phyloP scores from a whole-genome alignment of 805 yeast species.

The Yamadazyma takamatsuzukensis region DNA sequence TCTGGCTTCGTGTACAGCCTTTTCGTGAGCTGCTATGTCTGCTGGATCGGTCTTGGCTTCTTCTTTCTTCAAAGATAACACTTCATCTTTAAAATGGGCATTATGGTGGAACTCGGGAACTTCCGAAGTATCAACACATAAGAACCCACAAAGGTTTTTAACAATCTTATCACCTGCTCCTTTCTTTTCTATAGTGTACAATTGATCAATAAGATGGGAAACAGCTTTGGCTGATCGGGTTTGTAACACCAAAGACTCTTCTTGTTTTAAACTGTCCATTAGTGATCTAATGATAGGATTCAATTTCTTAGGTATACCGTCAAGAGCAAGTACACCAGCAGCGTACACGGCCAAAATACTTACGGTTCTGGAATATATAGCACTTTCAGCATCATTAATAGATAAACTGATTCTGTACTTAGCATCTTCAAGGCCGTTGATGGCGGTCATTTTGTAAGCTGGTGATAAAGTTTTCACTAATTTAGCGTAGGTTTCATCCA shows the following conservation, averaged over 20 bases:
- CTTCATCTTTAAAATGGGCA: conserved; percentile 46
- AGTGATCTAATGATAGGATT: conserved; percentile 85
- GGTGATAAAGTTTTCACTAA: conserved; percentile 61
- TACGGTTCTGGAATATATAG: conserved; percentile 47
- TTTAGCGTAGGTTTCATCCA: conserved; percentile 62
- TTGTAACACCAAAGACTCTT: conserved; percentile 65
- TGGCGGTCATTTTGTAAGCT: conserved; percentile 63
- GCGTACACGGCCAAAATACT: conserved; percentile 75
- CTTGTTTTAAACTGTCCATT: conserved; percentile 89
- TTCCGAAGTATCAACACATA: conserved; percentile 93
- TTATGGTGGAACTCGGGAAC: conserved; percentile 87
- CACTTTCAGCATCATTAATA: conserved; percentile 61
- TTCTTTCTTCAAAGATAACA: conserved; percentile 76
- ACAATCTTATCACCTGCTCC: conserved; percentile 84
- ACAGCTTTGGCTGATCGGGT: conserved; percentile 66
- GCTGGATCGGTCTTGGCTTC: conserved; percentile 62
- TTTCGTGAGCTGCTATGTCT: conserved; percentile 57
- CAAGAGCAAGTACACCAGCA: conserved; percentile 60
- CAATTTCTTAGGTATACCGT: conserved; percentile 77
- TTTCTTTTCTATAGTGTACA: conserved; percentile 54
- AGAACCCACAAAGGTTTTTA: conserved; percentile 84
- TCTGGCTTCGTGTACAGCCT: conserved; percentile 67
- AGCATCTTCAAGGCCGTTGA: conserved; percentile 75
- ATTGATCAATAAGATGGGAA: conserved; percentile 56
- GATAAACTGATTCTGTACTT: conserved; percentile 63